phyloP scores from a whole-genome alignment of 108 stramenopile genomes.

The Cyclotella kingstonii region DNA sequence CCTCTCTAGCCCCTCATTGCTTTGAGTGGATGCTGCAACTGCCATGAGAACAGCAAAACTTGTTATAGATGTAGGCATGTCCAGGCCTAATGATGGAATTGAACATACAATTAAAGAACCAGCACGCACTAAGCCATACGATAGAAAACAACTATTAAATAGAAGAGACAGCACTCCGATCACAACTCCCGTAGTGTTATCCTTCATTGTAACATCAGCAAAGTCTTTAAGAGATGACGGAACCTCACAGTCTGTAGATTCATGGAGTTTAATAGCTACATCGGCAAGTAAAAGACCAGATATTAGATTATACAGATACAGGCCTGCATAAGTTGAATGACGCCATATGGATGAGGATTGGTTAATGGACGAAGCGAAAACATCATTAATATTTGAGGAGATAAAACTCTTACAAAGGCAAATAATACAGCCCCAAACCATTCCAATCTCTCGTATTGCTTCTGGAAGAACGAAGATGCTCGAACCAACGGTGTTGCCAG shows the following conservation, averaged over 20 bases:
- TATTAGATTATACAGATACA: constrained; percentile 64
- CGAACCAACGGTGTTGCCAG: constrained; percentile 80
- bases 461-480: constrained; percentile 65
- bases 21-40: constrained; percentile 36
- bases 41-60: constrained; percentile 40
- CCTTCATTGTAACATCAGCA: constrained; percentile 54
- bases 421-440: constrained; percentile 45
- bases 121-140: constrained; percentile 53
- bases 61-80: constrained; percentile 6
- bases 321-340: constrained; percentile 16
- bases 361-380: too few species aligned
- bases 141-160: constrained; percentile 55
- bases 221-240: constrained; percentile 74
- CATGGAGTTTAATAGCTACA: constrained; percentile 72
- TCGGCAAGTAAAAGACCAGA: constrained; percentile 70
- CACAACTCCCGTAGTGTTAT: constrained; percentile 29
- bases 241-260: constrained; percentile 46
- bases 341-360: too few species aligned
- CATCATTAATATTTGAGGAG: too few species aligned
- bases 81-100: constrained; percentile 30
- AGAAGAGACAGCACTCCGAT: constrained; percentile 51
- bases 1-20: constrained; percentile 42
- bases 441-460: constrained; percentile 54
- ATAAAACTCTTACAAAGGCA: constrained; percentile 36
- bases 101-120: constrained; percentile 33